phyloP scores from a whole-genome alignment of 1,284 basidiomycete genomes.

The Apiotrichum montevideense region DNA sequence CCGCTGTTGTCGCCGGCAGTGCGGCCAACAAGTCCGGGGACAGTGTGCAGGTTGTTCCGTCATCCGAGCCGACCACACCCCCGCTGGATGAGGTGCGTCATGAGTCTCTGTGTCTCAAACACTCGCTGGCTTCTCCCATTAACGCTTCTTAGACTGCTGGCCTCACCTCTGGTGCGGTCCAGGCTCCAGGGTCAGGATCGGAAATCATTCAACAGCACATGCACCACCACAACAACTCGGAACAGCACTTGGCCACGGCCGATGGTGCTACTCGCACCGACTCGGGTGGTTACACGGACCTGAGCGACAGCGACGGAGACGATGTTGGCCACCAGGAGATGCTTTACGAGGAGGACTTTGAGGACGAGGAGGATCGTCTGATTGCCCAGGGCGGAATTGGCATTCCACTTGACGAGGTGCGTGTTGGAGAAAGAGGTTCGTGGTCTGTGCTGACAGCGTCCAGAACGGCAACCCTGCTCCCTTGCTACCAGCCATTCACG shows the following conservation, averaged over 20 bases:
- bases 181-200: constrained; percentile 61
- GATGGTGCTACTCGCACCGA: constrained; percentile 25
- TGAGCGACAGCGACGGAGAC: constrained; percentile 37
- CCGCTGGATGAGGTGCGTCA: constrained; percentile 39
- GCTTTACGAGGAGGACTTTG: constrained; percentile 50
- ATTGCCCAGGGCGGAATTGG: constrained; percentile 75
- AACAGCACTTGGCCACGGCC: constrained; percentile 24
- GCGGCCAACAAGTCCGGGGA: neutral
- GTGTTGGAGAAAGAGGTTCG: constrained; percentile 31
- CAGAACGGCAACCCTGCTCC: constrained; percentile 76
- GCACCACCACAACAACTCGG: constrained; percentile 27
- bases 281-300: constrained; percentile 34
- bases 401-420: constrained; percentile 68
- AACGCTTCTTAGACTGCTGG: constrained; percentile 55
- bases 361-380: constrained; percentile 71
- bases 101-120: neutral
- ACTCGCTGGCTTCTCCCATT: neutral
- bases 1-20: neutral
- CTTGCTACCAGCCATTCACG: constrained; percentile 67
- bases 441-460: constrained; percentile 37
- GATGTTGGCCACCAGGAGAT: constrained; percentile 47
- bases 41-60: constrained; percentile 22
- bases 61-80: constrained; percentile 30
- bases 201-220: constrained; percentile 30
- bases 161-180: constrained; percentile 62